Percentiles rank a stretch among this genome's conserved stretches.
Conservation (phyloP, 2,329 filamentous ascomycete species). For the Hirsutella rhossiliensis region DNA sequence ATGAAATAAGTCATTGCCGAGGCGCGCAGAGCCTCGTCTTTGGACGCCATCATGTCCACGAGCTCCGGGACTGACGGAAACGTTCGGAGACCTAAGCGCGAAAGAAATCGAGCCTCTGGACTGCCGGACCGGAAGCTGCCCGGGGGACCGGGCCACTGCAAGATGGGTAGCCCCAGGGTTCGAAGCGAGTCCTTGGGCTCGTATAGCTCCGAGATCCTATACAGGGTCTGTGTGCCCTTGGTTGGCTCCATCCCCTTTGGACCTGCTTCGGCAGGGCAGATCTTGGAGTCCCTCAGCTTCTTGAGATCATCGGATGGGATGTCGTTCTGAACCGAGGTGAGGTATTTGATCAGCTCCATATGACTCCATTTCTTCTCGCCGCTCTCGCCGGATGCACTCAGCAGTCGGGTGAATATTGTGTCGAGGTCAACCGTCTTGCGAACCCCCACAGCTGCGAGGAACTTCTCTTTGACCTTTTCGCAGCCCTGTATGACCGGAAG, state of each 20-base stretch:
- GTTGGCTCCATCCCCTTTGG: slow-evolving; percentile 41
- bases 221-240: slow-evolving; percentile 40
- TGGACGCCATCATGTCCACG: slow-evolving; percentile 62
- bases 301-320: slow-evolving; percentile 75
- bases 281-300: slow-evolving; percentile 63
- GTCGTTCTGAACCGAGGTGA: slow-evolving; percentile 79
- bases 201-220: slow-evolving; percentile 67
- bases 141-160: slow-evolving; percentile 66
- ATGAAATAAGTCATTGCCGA: slow-evolving; percentile 74
- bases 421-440: slow-evolving; percentile 91
- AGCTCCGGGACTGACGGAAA: slow-evolving; percentile 64
- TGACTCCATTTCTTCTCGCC: slow-evolving; percentile 73
- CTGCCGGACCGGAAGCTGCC: slow-evolving; percentile 52
- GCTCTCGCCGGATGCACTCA: slow-evolving; percentile 44
- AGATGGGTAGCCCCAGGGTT: slow-evolving; percentile 57
- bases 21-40: slow-evolving; percentile 46
- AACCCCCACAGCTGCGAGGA: slow-evolving; percentile 71
- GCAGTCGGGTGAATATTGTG: slow-evolving; percentile 80
- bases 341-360: slow-evolving; percentile 86
- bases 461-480: slow-evolving; percentile 79
- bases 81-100: slow-evolving; percentile 58
- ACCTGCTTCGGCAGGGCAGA: slow-evolving; percentile 68
- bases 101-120: slow-evolving; percentile 64
- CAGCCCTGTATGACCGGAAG: slow-evolving; percentile 69
- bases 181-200: slow-evolving; percentile 64